Evolutionary conservation across 768 basidiomycete species (phyloP).

Genomic region (Butyriboletus loyo): DNA sequence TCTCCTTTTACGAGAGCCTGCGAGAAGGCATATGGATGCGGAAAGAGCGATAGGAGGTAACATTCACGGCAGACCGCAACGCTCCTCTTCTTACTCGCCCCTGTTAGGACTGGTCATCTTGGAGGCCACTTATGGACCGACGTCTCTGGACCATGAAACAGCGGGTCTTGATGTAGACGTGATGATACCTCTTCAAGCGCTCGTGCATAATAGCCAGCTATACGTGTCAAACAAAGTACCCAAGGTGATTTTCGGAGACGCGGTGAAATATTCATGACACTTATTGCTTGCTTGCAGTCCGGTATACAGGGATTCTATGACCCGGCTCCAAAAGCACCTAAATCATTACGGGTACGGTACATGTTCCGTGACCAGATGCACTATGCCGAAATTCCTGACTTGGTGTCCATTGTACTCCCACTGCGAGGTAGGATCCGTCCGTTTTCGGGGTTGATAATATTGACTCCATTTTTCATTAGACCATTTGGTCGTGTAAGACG

Average conservation of each 20-base stretch:
- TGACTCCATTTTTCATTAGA: slow-evolving; percentile 19
- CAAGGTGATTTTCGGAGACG: slow-evolving; percentile 49
- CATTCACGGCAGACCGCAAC: slow-evolving; percentile 10
- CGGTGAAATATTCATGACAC: neutral
- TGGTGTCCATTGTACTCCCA: slow-evolving; percentile 67
- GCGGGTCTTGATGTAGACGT: slow-evolving; percentile 69
- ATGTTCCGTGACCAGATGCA: slow-evolving; percentile 71
- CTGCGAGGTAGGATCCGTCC: slow-evolving; percentile 57
- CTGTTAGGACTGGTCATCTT: slow-evolving; percentile 68
- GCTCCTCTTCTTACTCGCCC: slow-evolving; percentile 14
- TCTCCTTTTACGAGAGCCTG: slow-evolving; percentile 63
- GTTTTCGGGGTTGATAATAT: neutral
- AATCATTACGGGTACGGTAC: slow-evolving; percentile 71
- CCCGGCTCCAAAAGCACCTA: slow-evolving; percentile 70
- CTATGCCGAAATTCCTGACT: slow-evolving; percentile 74
- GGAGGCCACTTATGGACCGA: slow-evolving; percentile 69
- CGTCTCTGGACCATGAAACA: slow-evolving; percentile 46
- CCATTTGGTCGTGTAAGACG: slow-evolving; percentile 27
- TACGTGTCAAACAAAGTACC: slow-evolving; percentile 71
- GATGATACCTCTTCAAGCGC: slow-evolving; percentile 74
- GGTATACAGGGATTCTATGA: slow-evolving; percentile 88
- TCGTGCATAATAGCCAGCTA: slow-evolving; percentile 76
- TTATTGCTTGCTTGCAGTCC: slow-evolving; percentile 39
- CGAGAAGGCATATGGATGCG: slow-evolving; percentile 56
- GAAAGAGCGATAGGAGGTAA: slow-evolving; percentile 70